phyloP scores from a whole-genome alignment of 441 rosid genomes.

The Syzygium malaccense region DNA sequence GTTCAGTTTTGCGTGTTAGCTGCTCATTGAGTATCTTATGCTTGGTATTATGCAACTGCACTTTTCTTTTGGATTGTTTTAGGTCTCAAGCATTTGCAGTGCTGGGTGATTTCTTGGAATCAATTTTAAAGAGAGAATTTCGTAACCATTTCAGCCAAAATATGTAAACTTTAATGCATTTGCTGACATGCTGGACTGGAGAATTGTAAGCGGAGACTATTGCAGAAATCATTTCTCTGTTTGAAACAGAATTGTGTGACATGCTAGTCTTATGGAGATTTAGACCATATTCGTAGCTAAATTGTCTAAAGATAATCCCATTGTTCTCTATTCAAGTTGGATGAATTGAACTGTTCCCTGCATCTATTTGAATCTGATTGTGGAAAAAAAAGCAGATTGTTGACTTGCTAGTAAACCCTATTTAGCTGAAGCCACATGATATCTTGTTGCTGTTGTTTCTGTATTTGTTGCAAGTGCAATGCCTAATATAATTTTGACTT shows the following conservation, averaged over 20 bases:
- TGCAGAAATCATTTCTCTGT: not conserved
- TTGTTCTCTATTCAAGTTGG: not conserved
- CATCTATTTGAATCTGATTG: not conserved
- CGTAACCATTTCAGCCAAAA: not conserved
- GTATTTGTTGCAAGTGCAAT: not conserved
- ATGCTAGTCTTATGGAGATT: not conserved
- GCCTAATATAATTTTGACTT: not conserved
- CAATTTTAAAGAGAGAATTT: not conserved
- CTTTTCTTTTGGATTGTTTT: not conserved
- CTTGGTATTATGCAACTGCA: not conserved
- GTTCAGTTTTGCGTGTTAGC: not conserved
- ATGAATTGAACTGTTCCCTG: not conserved
- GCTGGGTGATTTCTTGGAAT: not conserved
- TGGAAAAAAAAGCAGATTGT: not conserved
- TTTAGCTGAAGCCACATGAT: not conserved
- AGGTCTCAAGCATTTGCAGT: not conserved
- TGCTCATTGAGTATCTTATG: not conserved
- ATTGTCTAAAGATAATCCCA: not conserved
- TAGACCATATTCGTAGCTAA: not conserved
- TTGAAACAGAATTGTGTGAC: not conserved
- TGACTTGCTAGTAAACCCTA: not conserved
- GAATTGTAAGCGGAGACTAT: not conserved
- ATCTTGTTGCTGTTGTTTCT: not conserved
- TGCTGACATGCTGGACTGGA: not conserved
- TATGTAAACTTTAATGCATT: no score